Base-by-base conservation (phyloP, 148 eudicot species). In the Suaeda aralocaspica region DNA sequence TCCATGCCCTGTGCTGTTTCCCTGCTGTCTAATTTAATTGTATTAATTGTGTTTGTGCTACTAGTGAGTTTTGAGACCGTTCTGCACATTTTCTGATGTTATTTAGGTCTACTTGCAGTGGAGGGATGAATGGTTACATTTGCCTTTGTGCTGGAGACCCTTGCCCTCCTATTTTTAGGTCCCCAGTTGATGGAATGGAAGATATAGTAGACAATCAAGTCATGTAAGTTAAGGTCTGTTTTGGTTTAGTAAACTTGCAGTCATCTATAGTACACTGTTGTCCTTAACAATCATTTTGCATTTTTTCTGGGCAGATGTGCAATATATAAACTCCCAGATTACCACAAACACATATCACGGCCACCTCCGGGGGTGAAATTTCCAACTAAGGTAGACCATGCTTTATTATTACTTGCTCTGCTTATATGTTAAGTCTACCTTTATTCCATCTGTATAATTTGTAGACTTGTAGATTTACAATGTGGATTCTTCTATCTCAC, bases 51-150 rank as follows among this genome's bases (percentile, higher is more conserved):
- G 12, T 24, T 48, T 70, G 56, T 70, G 21, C 34, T 53, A 11
- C 36, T 16, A 2, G 22, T 56, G 59, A 76, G 49, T 22, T 31
- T 76, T 64, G 68, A 68, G 67, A 68, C 36, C 74, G 42, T 33
- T 66, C 72, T 30, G 76, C 63, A 50, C 64, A 58, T 81, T 70
- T 77, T 52, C 82, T 85, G 68, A 83, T 81, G 67, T 76, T 24
- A 60, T 66, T 78, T 81, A 60, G 76, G 82, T 72, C 68, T 84
- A 60, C 74, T 59, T 88, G 91, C 95, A 93, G 97, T 81, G 91
- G 88, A 76, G 98, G 96, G 70, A 93, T 93, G 98, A 85, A 93
- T 66, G 98, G 98, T 63, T 93, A 88, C 77, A 80, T 93, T 66
- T 91, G 91, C 66, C 95, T 87, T 79, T 89, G 96, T 78, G 77